A percentile compares a stretch with the other conserved stretches of the same genome.
phyloP scores from a whole-genome alignment of 1,139 yeast genomes.

The Kurtzmaniella quercitrusa region DNA sequence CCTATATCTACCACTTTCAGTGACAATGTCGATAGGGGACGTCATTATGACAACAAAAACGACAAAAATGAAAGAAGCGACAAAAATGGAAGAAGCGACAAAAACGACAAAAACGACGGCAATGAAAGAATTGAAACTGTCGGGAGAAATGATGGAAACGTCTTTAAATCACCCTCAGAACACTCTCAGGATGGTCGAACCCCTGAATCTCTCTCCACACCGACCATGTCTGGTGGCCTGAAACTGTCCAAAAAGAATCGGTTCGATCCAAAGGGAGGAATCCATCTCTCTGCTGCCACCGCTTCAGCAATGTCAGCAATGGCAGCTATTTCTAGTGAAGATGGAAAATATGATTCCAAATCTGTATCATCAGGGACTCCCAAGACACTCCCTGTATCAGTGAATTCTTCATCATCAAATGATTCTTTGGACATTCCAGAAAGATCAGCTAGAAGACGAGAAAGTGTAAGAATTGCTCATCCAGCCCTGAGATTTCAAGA shows the following conservation, averaged over 20 bases:
- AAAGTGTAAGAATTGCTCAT: constrained; percentile 7
- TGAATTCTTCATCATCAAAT: background rate
- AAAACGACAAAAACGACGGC: too few species aligned
- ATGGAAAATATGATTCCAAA: background rate
- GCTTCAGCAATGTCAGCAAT: constrained; percentile 7
- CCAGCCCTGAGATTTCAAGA: constrained; percentile 7
- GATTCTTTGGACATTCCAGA: constrained; percentile 6
- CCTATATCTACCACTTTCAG: background rate
- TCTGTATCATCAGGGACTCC: background rate
- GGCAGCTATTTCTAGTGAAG: constrained; percentile 4
- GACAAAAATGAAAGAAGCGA: background rate
- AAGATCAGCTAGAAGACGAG: constrained; percentile 11
- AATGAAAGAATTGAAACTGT: too few species aligned
- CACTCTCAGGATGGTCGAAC: background rate
- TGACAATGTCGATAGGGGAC: background rate
- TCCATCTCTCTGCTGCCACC: constrained; percentile 5
- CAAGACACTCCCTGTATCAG: background rate
- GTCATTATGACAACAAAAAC: background rate
- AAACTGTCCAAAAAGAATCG: background rate
- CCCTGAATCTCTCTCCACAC: background rate
- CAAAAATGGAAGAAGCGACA: too few species aligned
- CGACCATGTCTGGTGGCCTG: background rate
- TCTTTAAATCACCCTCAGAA: background rate
- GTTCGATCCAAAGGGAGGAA: constrained; percentile 7
- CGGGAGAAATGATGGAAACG: too few species aligned